Evolutionary conservation across 2,329 filamentous ascomycete genomes (phyloP).

Genomic region (Akanthomyces lecanii): DNA sequence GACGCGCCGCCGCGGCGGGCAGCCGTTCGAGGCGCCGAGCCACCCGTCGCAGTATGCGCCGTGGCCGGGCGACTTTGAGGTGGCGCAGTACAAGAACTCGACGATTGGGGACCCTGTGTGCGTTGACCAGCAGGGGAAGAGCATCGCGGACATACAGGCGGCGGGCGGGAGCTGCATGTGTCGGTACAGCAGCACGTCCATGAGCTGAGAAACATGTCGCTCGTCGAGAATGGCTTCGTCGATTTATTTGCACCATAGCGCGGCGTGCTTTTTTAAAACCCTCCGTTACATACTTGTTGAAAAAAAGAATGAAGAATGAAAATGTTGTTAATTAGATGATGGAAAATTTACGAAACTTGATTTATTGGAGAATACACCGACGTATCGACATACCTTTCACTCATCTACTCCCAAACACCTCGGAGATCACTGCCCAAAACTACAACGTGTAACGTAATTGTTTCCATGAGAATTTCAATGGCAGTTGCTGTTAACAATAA

Average conservation of each 20-base stretch:
- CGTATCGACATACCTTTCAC: no score
- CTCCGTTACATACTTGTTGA: neutral
- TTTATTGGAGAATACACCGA: neutral
- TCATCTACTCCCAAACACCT: no score
- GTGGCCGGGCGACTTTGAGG: constrained; percentile 57
- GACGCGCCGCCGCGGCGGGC: constrained; percentile 39
- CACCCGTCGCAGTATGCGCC: constrained; percentile 29
- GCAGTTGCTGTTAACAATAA: no score
- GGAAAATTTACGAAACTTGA: no score
- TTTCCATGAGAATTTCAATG: no score
- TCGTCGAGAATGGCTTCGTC: neutral
- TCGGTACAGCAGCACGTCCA: constrained; percentile 27
- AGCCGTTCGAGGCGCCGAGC: constrained; percentile 19
- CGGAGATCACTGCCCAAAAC: no score
- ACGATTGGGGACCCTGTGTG: constrained; percentile 49
- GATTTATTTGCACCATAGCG: neutral
- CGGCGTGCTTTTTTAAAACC: neutral
- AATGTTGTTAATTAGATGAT: no score
- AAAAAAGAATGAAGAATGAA: no score
- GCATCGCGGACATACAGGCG: constrained; percentile 35
- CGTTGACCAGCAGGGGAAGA: constrained; percentile 34
- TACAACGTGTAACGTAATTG: no score
- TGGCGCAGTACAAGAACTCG: constrained; percentile 45
- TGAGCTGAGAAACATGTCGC: neutral
- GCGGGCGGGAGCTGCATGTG: constrained; percentile 36